Conservation (phyloP, 306 rosid genomes). For the Amphicarpaea edgeworthii region DNA sequence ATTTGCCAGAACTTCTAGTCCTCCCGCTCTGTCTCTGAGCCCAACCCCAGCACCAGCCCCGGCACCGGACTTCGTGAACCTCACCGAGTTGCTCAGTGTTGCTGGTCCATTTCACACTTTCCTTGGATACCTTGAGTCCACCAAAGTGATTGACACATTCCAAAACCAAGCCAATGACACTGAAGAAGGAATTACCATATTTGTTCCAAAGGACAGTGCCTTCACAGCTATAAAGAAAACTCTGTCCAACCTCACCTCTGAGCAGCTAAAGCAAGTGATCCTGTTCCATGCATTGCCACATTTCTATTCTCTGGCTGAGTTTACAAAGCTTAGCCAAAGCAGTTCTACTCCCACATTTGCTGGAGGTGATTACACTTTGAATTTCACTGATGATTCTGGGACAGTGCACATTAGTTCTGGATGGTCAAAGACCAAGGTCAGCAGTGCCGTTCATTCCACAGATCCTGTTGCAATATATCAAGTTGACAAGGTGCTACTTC, state of each 20-base stretch:
- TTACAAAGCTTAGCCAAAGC: constrained; percentile 68
- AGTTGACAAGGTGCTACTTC: constrained; percentile 81
- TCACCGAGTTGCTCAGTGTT: constrained; percentile 72
- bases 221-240: constrained; percentile 69
- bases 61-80: constrained; percentile 71
- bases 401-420: constrained; percentile 68
- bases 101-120: constrained; percentile 94
- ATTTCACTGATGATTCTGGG: constrained; percentile 83
- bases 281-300: constrained; percentile 90
- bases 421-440: constrained; percentile 83
- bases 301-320: constrained; percentile 80
- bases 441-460: constrained; percentile 84
- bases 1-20: constrained; percentile 68
- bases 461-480: constrained; percentile 87
- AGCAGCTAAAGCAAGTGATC: constrained; percentile 72
- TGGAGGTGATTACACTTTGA: constrained; percentile 74
- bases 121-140: constrained; percentile 74
- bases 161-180: constrained; percentile 97
- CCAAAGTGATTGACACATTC: constrained; percentile 83
- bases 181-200: constrained; percentile 87
- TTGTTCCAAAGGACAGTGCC: constrained; percentile 79
- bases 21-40: constrained; percentile 54
- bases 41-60: constrained; percentile 97
- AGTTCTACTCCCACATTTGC: constrained; percentile 79
- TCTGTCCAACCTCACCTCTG: constrained; percentile 70